A percentile compares a stretch with the other conserved stretches of the same genome.
These are phyloP conservation scores for Acmispon strigosus DNA, from an alignment of 306 rosid species.

Conservation along the genomic window DNA sequence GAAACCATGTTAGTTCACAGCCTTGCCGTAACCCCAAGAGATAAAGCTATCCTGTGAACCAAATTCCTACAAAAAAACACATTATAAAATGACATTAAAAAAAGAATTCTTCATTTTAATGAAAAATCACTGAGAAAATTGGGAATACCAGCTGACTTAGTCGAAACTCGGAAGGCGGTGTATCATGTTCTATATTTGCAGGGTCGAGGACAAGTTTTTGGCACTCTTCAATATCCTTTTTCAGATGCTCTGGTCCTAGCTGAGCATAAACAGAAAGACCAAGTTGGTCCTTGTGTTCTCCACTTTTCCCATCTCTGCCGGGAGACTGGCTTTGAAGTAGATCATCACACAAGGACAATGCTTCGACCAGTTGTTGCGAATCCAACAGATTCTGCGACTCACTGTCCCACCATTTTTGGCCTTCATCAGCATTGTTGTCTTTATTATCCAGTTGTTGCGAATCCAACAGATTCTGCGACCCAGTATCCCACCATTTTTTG, in stretches of 20 bases:
- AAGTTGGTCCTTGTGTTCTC: conserved; percentile 27
- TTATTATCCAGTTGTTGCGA: conserved; percentile 60
- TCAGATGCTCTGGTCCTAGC: conserved; percentile 64
- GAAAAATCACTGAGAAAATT: not conserved
- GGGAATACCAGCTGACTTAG: conserved; percentile 72
- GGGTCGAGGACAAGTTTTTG: conserved; percentile 55
- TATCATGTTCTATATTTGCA: conserved; percentile 47
- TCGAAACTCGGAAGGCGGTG: conserved; percentile 63
- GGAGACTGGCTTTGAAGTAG: conserved; percentile 82
- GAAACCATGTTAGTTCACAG: conserved; percentile 29
- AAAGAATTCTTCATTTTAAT: not conserved
- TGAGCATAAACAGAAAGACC: conserved; percentile 57
- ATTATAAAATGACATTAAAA: not conserved
- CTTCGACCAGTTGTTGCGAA: conserved; percentile 84
- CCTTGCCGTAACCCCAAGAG: conserved; percentile 49
- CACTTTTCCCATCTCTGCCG: conserved; percentile 32
- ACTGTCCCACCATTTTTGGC: conserved; percentile 75
- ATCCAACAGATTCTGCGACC: conserved; percentile 71
- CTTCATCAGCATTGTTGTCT: conserved; percentile 35
- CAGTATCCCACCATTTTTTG: conserved; percentile 77
- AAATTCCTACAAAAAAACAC: conserved; percentile 42
- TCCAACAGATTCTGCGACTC: conserved; percentile 72
- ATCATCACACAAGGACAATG: conserved; percentile 61
- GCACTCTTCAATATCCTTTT: conserved; percentile 79
- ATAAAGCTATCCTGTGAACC: conserved; percentile 65